Evolutionary conservation across 2,329 filamentous ascomycete genomes (phyloP), one percentile per base, ranked within the genome.

Genomic region (Fusarium buharicum): DNA sequence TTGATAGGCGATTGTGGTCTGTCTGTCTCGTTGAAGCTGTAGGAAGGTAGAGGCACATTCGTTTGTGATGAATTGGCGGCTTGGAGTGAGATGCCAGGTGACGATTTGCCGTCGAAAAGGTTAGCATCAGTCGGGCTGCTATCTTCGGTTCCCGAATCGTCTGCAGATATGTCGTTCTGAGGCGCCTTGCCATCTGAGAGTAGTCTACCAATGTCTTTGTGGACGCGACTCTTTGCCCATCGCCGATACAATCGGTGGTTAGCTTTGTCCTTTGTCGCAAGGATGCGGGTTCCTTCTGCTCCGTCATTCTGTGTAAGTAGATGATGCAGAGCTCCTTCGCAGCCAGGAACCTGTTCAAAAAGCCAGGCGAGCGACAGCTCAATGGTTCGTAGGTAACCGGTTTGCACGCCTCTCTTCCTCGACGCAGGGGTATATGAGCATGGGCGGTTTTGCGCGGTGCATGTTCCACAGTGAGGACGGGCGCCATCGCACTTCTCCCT

Each of bases 341-440:
- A 82, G 10, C 82, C 85, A 13, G 85, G 81, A 31, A 86, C 82
- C 50, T 84, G 83, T 56, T 86, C 82, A 58, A 91, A 88, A 1
- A 90, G 76, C 79, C 87, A 87, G 12, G 87, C 88, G 50, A 90
- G 80, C 10, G 88, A 83, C 38, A 90, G 75, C 73, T 93, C 90
- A 16, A 93, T 79, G 0, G 89, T 89, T 30, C 90, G 84, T 50
- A 93, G 88, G 70, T 93, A 92, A 14, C 91, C 90, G n/a, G 90
- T 90, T 67, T 90, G 90, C 11, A 93, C 86, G 4, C 91, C 90
- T 62, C 90, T 82, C 73, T 92, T 92, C 75, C 91, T 92, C 8
- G 89, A 86, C 50, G 86, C 87, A 50, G 88, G 83, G 59, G 89
- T 86, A 73, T 93, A 93, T 14, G 88, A 87, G 73, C 91, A 93